Evolutionary conservation across 129 eudicot species (phyloP).

Genomic region (Flaveria brownii): DNA sequence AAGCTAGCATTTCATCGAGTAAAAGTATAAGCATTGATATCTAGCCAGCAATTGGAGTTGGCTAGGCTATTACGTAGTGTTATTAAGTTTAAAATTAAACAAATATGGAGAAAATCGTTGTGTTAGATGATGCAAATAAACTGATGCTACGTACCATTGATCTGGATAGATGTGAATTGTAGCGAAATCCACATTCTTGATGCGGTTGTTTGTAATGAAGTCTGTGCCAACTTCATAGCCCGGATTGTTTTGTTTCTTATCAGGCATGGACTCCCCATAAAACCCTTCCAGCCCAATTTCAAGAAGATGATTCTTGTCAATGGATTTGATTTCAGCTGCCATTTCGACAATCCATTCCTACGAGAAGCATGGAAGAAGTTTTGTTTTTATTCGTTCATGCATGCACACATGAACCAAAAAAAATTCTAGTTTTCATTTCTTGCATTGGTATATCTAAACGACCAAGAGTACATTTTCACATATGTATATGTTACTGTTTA

Average conservation of each 20-base stretch:
- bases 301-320: conserved; percentile 47
- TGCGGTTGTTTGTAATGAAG: conserved; percentile 35
- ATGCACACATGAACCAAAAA: too few relatives aligned
- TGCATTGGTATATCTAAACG: too few relatives aligned
- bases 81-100: too few relatives aligned
- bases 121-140: too few relatives aligned
- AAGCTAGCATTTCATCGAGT: neutral
- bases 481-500: neutral
- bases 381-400: too few relatives aligned
- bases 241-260: conserved; percentile 38
- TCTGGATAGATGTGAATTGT: conserved; percentile 52
- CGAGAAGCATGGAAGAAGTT: neutral
- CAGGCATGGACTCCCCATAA: conserved; percentile 40
- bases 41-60: too few relatives aligned
- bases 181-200: conserved; percentile 42
- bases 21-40: neutral
- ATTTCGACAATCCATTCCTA: conserved; percentile 46
- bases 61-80: too few relatives aligned
- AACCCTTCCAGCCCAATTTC: conserved; percentile 51
- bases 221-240: conserved; percentile 47
- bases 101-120: too few relatives aligned
- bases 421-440: too few relatives aligned
- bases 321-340: conserved; percentile 45
- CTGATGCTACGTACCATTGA: conserved; percentile 30
- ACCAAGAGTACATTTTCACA: neutral